A percentile compares a stretch with the other conserved stretches of the same genome.
These are phyloP conservation scores for Obelidium mucronatum DNA, from an alignment of 192 early-diverging fungal species.

Conservation along the genomic window DNA sequence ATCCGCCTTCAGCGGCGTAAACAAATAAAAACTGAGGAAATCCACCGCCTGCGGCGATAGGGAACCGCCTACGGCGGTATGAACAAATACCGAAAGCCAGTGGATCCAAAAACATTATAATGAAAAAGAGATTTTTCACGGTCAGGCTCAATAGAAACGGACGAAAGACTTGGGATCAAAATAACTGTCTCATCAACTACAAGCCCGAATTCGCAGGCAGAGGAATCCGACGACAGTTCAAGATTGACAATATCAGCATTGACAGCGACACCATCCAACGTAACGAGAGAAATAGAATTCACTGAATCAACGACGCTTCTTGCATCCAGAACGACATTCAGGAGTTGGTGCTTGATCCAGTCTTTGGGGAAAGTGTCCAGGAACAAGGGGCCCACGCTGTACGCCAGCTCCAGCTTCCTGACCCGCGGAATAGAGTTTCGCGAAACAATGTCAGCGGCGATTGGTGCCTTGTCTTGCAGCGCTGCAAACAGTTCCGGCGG, in stretches of 20 bases:
- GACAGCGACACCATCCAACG: neutral
- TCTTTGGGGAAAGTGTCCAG: neutral
- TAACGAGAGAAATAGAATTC: neutral
- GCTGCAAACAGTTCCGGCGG: neutral
- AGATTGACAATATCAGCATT: neutral
- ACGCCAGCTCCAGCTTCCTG: neutral
- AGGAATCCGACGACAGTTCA: no score
- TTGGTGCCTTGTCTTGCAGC: neutral
- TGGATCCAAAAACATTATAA: no score
- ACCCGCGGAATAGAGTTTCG: neutral
- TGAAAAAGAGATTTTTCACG: no score
- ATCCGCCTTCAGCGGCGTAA: no score
- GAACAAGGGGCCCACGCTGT: neutral
- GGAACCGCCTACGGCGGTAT: no score
- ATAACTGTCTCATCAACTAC: no score
- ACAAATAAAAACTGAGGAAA: no score
- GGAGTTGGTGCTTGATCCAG: neutral
- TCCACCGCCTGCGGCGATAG: no score
- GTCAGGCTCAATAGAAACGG: no score
- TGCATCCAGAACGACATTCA: neutral
- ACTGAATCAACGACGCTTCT: neutral
- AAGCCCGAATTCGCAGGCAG: no score
- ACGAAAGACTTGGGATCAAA: no score
- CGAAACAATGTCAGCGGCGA: constrained; percentile 1
- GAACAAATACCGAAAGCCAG: no score